Evolutionary conservation across 2,329 filamentous ascomycete species (phyloP).

Genomic region (Fusarium lyarnte): DNA sequence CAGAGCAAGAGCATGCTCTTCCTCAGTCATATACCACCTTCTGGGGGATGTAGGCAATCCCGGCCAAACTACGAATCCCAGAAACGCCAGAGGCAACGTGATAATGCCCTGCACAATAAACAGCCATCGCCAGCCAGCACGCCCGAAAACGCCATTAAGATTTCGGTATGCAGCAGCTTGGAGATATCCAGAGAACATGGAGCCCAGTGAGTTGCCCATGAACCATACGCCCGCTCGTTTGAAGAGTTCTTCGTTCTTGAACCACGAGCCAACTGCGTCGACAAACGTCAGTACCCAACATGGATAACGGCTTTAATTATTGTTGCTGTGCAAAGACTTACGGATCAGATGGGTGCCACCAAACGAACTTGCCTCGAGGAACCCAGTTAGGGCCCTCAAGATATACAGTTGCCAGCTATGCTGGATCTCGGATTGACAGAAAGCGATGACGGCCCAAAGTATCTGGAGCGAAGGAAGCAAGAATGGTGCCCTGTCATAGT

Average conservation of each 20-base stretch:
- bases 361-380: background rate
- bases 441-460: background rate
- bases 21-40: background rate
- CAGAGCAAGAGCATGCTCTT: background rate
- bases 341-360: background rate
- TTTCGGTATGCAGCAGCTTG: constrained; percentile 3
- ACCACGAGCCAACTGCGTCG: background rate
- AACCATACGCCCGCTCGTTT: constrained; percentile 2
- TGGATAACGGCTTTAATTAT: fast-evolving
- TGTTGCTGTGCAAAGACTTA: fast-evolving
- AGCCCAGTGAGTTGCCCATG: background rate
- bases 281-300: fast-evolving
- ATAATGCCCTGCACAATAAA: constrained; percentile 1
- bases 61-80: background rate
- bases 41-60: background rate
- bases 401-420: constrained; percentile 5
- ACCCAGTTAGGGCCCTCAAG: background rate
- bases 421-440: background rate
- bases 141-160: background rate
- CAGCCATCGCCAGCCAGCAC: constrained; percentile 3
- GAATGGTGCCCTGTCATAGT: background rate
- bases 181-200: background rate
- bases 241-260: constrained; percentile 3
- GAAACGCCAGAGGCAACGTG: background rate
- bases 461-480: background rate